A percentile compares a stretch with the other conserved stretches of the same genome.
Evolutionary conservation across 805 yeast species (phyloP).

Genomic region (Yarrowia keelungensis): DNA sequence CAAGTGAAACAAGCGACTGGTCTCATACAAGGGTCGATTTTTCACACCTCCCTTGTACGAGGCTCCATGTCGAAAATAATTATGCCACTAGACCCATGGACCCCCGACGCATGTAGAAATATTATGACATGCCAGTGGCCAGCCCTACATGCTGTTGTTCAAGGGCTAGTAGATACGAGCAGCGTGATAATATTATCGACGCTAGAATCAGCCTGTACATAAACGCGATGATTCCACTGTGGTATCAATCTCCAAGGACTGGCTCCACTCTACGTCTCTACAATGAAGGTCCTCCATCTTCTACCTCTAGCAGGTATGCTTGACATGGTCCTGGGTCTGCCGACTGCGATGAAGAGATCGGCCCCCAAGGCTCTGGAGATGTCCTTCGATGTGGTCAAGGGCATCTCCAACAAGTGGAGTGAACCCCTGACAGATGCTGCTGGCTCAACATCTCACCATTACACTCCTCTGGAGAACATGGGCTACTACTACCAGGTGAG

Average conservation of each 20-base stretch:
- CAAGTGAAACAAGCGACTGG: neutral
- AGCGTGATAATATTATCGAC: neutral
- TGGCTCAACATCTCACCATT: conserved; percentile 10
- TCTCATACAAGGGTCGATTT: neutral
- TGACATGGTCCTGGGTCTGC: conserved; percentile 1
- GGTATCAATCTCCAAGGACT: neutral
- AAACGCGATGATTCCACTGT: neutral
- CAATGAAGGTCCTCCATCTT: conserved; percentile 8
- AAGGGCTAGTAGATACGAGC: neutral
- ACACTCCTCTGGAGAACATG: conserved; percentile 10
- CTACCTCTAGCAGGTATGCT: conserved; percentile 10
- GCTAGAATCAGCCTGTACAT: neutral
- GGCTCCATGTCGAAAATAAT: conserved; percentile 5
- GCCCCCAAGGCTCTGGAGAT: conserved; percentile 17
- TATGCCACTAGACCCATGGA: neutral
- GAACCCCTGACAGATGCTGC: neutral
- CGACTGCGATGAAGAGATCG: conserved; percentile 2
- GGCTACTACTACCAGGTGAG: conserved; percentile 41
- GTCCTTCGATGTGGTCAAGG: conserved; percentile 11
- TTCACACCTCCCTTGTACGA: conserved; percentile 3
- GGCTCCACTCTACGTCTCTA: neutral
- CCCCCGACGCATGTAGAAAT: conserved; percentile 5
- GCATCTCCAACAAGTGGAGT: conserved; percentile 8
- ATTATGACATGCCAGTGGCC: conserved; percentile 14
- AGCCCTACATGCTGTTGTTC: neutral